phyloP scores from a whole-genome alignment of 768 basidiomycete genomes.

The Pulveroboletus sp. region DNA sequence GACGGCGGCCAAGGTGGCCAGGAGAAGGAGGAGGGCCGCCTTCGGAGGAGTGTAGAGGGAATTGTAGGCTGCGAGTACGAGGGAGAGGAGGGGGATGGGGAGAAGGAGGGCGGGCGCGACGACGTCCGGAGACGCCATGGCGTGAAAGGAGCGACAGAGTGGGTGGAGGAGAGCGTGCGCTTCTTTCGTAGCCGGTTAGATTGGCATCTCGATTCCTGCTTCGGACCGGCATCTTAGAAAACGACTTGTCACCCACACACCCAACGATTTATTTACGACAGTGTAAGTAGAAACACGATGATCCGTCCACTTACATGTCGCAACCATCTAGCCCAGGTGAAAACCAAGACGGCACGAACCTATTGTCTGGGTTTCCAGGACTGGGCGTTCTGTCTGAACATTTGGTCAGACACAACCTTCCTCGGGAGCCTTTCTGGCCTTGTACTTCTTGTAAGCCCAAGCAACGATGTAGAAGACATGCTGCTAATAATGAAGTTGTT shows the following conservation, averaged over 20 bases:
- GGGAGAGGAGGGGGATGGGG: conserved; percentile 20
- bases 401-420: conserved; percentile 3
- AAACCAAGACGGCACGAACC: conserved; percentile 7
- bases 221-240: conserved; percentile 10
- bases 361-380: conserved; percentile 1
- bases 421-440: conserved; percentile 19
- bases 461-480: neutral
- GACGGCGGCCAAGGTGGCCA: conserved; percentile 23
- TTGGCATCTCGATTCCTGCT: conserved; percentile 20
- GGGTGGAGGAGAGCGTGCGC: neutral
- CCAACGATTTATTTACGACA: neutral
- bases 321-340: neutral
- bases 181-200: neutral
- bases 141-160: conserved; percentile 19
- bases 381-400: neutral
- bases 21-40: conserved; percentile 12
- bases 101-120: conserved; percentile 27
- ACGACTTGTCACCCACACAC: conserved; percentile 10
- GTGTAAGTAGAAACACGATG: neutral
- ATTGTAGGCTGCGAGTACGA: conserved; percentile 9
- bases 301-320: conserved; percentile 6
- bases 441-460: conserved; percentile 26
- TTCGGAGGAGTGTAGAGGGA: conserved; percentile 9
- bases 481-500: neutral
- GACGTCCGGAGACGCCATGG: conserved; percentile 25